These are phyloP conservation scores for Trichosporon coremiiforme DNA, from an alignment of 1,284 basidiomycete genomes.

Conservation along the genomic window DNA sequence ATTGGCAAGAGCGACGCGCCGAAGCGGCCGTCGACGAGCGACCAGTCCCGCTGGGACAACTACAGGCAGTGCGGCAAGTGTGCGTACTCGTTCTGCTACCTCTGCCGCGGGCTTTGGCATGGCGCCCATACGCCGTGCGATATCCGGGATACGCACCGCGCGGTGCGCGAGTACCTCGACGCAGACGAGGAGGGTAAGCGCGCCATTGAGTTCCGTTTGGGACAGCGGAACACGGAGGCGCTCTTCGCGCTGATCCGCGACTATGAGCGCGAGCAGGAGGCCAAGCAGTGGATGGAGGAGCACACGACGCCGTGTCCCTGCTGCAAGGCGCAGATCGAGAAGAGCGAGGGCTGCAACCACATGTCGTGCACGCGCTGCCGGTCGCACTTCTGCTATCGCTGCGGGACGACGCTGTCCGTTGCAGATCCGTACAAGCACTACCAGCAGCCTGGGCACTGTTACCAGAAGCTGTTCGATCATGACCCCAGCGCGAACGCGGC, in stretches of 20 bases:
- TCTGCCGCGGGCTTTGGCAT: constrained; percentile 51
- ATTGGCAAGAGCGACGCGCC: constrained; percentile 26
- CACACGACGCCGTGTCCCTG: constrained; percentile 50
- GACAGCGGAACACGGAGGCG: constrained; percentile 15
- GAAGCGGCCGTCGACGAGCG: neutral
- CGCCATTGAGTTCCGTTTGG: constrained; percentile 19
- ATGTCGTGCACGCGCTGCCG: constrained; percentile 52
- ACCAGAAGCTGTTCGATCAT: constrained; percentile 51
- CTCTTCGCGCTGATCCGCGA: constrained; percentile 23
- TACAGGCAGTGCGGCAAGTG: constrained; percentile 47
- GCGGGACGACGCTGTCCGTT: constrained; percentile 43
- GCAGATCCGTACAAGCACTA: constrained; percentile 53
- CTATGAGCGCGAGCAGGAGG: constrained; percentile 21
- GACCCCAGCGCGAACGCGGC: constrained; percentile 24
- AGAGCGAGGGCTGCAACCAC: constrained; percentile 56
- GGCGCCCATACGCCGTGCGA: constrained; percentile 50
- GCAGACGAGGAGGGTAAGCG: constrained; percentile 35
- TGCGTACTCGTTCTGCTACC: constrained; percentile 47
- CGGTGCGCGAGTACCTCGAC: constrained; percentile 50
- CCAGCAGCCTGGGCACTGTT: constrained; percentile 45
- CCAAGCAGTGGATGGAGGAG: constrained; percentile 45
- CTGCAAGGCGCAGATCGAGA: constrained; percentile 53
- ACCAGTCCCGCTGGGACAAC: constrained; percentile 36
- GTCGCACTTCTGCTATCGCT: constrained; percentile 55
- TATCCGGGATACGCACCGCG: constrained; percentile 6